Evolutionary conservation across 75 land plant genomes (phyloP).

Genomic region (Chamaecyparis obtusa): DNA sequence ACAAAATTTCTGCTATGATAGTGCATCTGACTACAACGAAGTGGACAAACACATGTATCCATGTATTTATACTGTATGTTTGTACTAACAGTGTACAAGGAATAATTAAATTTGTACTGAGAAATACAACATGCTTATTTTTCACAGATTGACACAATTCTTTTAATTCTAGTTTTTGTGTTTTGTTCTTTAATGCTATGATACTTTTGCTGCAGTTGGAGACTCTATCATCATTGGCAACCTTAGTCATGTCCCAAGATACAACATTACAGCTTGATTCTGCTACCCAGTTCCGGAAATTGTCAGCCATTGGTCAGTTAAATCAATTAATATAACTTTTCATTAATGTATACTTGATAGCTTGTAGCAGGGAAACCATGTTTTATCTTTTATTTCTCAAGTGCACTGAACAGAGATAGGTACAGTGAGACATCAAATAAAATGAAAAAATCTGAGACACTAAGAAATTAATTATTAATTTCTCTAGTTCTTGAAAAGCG

Average conservation of each 20-base stretch:
- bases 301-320: neutral
- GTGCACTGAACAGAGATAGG: neutral
- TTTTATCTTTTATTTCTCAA: neutral
- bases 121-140: neutral
- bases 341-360: neutral
- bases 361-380: neutral
- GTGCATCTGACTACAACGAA: neutral
- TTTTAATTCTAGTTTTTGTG: neutral
- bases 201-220: neutral
- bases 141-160: neutral
- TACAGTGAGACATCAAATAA: neutral
- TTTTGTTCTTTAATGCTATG: neutral
- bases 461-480: neutral
- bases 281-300: neutral
- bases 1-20: neutral
- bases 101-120: neutral
- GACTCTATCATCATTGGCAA: constrained; percentile 57
- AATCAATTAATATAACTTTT: neutral
- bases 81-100: neutral
- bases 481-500: neutral
- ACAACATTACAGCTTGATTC: neutral
- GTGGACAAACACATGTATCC: neutral
- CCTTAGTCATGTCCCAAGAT: constrained; percentile 26
- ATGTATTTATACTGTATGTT: neutral
- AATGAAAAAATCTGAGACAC: neutral